Conservation (phyloP, 305 asterid species). For the Rubia balearica region DNA sequence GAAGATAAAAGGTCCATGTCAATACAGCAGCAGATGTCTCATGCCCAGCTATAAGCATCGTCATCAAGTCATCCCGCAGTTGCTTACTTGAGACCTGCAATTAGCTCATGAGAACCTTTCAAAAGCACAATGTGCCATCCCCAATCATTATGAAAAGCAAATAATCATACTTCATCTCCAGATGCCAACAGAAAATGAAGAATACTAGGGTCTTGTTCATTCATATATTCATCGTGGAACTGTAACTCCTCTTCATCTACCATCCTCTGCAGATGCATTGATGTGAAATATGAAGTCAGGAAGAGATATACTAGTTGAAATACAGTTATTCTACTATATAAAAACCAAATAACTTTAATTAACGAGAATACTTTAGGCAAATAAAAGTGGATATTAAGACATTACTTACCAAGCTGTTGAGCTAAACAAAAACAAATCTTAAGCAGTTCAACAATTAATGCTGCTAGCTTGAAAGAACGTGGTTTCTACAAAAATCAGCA, state of each 20-base stretch:
- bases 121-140: slow-evolving; percentile 20
- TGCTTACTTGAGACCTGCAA: slow-evolving; percentile 94
- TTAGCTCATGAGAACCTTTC: slow-evolving; percentile 28
- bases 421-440: slow-evolving; percentile 2
- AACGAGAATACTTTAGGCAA: background rate
- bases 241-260: slow-evolving; percentile 93
- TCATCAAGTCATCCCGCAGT: slow-evolving; percentile 98
- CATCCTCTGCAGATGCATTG: slow-evolving; percentile 61
- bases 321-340: background rate
- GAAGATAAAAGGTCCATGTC: slow-evolving; percentile 98
- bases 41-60: slow-evolving; percentile 97
- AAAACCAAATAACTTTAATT: background rate
- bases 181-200: slow-evolving; percentile 95
- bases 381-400: background rate
- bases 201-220: slow-evolving; percentile 96
- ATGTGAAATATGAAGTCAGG: background rate
- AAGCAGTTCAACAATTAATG: slow-evolving; percentile 5
- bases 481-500: background rate
- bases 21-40: slow-evolving; percentile 98
- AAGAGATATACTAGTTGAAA: slow-evolving; percentile 4
- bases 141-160: slow-evolving; percentile 20
- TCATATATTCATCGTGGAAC: slow-evolving; percentile 96
- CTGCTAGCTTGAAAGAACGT: background rate
- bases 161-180: slow-evolving; percentile 75
- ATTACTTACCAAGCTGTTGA: background rate